Base-by-base conservation (phyloP, 179 eudicot genomes). In the Heliamphora pulchella region DNA sequence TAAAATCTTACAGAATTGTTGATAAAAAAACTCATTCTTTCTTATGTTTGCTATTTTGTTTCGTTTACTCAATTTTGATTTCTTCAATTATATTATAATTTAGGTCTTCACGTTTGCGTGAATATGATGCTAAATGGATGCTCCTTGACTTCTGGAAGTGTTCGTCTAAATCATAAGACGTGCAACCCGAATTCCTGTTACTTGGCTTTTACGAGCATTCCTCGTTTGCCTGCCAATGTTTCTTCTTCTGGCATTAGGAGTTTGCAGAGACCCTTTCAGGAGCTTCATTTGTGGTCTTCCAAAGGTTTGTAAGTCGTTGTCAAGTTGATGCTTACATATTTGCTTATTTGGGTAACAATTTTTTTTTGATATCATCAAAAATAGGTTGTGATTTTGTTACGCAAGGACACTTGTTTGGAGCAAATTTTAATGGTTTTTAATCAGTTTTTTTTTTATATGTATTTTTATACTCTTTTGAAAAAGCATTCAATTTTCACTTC, bases 121-220 rank as follows among this genome's bases (percentile, higher is more conserved):
- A 82, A 75, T 68, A 91, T 90, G 93, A 87, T 85, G 73, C 80
- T 88, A 66, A 89, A 84, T 86, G 94, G 91, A 47, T 85, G 79
- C 83, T 76, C 84, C 78, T 59, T 82, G 83, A 84, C 54, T 75
- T 83, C 83, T 58, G 76, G 88, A 82, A 80, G 74, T 74, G 10
- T 43, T 78, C 48, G 47, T 43, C 20, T 77, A 73, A 68, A 81
- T 20, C 73, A 85, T 43, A 80, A 83, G 84, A 53, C 87, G 72
- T 80, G 63, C 77, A 81, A 77, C 31, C 81, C 83, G 61, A 71
- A 75, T 54, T 85, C 87, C 43, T 77, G 78, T 44, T 61, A 80
- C 70, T 82, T 82, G 11, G 72, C 84, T 79, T 72, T 77, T 62
- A 54, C 80, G 62, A 15, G 79, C 58, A 53, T 15, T 1, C 39